Percentiles rank a stretch among this genome's conserved stretches.
Evolutionary conservation across 1,284 basidiomycete genomes (phyloP).

Genomic region (Fomes fomentarius): DNA sequence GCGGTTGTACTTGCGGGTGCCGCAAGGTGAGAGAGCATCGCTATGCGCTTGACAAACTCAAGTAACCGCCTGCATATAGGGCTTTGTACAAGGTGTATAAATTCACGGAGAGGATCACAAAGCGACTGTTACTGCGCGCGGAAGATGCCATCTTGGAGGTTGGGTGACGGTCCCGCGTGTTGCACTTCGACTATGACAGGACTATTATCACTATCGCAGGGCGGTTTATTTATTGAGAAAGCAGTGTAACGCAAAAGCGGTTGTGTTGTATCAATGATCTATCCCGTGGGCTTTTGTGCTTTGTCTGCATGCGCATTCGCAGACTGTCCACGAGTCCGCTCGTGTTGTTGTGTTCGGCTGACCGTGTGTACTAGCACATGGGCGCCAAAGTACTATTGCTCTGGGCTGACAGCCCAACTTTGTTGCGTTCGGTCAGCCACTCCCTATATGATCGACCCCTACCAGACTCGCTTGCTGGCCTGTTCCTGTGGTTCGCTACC

Average conservation of each 20-base stretch:
- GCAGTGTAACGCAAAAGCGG: no score
- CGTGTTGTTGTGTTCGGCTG: no score
- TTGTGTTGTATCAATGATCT: no score
- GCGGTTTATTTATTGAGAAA: neutral
- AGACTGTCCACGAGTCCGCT: no score
- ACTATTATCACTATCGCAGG: no score
- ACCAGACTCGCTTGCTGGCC: no score
- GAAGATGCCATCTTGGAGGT: conserved; percentile 83
- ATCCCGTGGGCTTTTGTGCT: no score
- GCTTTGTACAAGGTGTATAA: conserved; percentile 72
- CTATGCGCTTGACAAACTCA: neutral
- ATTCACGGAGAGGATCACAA: conserved; percentile 60
- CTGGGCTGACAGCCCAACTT: neutral
- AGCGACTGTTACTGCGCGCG: conserved; percentile 65
- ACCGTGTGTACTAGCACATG: neutral
- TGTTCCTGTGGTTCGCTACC: no score
- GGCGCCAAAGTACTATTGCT: neutral
- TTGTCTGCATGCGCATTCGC: no score
- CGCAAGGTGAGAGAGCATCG: conserved; percentile 49
- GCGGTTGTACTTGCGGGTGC: conserved; percentile 65
- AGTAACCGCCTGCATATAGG: conserved; percentile 38
- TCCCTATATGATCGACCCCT: conserved; percentile 7
- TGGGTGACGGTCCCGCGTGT: conserved; percentile 22
- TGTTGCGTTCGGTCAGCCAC: conserved; percentile 8
- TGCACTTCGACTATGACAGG: no score